Base-by-base conservation (phyloP, 2,329 filamentous ascomycete species). In the Calonectria honghensis region DNA sequence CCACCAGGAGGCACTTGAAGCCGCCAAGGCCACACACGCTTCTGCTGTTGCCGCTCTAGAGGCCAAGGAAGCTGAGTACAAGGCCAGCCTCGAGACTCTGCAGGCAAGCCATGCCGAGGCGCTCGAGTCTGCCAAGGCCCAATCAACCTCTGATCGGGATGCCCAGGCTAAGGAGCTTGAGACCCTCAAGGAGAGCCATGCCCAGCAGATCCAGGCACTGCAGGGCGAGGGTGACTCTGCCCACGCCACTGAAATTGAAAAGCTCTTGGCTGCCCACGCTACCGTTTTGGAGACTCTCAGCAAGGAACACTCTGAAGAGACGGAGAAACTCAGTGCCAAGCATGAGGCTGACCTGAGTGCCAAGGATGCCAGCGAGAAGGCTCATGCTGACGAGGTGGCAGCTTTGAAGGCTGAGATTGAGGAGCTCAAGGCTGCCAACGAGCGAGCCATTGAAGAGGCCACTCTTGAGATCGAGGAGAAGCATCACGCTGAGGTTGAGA, bases 101-200 rank as follows among this genome's bases (percentile, higher is more conserved):
- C 89, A 87, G 73, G 88, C 89, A 13, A 90, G 87, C 76, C 90
- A 93, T 78, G 89, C 90, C 6, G 89, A 92, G 84, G 90, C 91
- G 79, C 81, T 93, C 13, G 90, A 92, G 82, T 84, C 84, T 41
- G 90, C 90, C 67, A 91, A 91, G 85, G 89, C 87, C 68, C 86
- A 85, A 64, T 87, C 88, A 20, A 87, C 88, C 50, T 85, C 88
- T 27, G 89, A 90, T 67, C 85, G 87, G 74, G 87, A 90, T 37
- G 82, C 87, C 31, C 87, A 89, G 61, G 75, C 88, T 10, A 83
- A 84, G 35, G 89, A 91, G 78, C 83, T 93, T 2, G 88, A 92
- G 50, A 80, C 87, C n/a, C 83, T 93, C 32, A 91, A 91, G 81
- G 86, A 87, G 20, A 89, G 83, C 77, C 91, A 92, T 77, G 88